A percentile compares a stretch with the other conserved stretches of the same genome.
These are phyloP conservation scores for Pelargonium myrrhifolium DNA, from an alignment of 441 rosid species.

Conservation along the genomic window DNA sequence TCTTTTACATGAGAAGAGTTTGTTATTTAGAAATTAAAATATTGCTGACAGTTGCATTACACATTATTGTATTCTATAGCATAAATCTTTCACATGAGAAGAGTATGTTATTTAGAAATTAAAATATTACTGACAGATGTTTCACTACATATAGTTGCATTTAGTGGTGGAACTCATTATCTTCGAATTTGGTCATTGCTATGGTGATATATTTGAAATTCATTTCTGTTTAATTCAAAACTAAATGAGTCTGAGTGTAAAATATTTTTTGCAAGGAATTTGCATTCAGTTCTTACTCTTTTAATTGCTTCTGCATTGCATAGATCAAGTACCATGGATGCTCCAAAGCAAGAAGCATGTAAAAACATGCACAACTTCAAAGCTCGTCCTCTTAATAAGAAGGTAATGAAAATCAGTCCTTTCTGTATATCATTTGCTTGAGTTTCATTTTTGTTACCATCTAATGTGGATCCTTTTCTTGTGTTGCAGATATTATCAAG, in stretches of 20 bases:
- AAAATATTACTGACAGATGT: background rate
- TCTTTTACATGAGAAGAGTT: background rate
- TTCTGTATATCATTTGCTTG: constrained; percentile 15
- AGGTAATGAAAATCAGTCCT: constrained; percentile 36
- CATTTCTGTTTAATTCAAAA: background rate
- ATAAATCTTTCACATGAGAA: background rate
- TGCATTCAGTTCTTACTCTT: background rate
- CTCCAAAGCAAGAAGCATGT: constrained; percentile 31
- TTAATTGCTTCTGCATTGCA: constrained; percentile 17
- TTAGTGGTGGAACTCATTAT: background rate
- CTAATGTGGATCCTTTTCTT: constrained; percentile 11
- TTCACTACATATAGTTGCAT: background rate
- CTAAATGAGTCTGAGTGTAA: background rate
- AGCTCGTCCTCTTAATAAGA: constrained; percentile 72
- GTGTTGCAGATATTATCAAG: constrained; percentile 65
- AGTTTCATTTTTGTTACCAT: constrained; percentile 9
- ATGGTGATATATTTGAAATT: background rate
- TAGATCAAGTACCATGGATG: constrained; percentile 43
- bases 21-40: background rate
- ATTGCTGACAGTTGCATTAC: background rate
- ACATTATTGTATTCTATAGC: too few species aligned
- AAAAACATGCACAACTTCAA: constrained; percentile 39
- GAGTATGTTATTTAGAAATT: background rate
- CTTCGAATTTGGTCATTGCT: background rate
- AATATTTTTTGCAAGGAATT: background rate